Percentiles rank a stretch among this genome's conserved stretches.
phyloP scores from a whole-genome alignment of 202 grass and related monocot genomes.

The Schoenoplectus tabernaemontani region DNA sequence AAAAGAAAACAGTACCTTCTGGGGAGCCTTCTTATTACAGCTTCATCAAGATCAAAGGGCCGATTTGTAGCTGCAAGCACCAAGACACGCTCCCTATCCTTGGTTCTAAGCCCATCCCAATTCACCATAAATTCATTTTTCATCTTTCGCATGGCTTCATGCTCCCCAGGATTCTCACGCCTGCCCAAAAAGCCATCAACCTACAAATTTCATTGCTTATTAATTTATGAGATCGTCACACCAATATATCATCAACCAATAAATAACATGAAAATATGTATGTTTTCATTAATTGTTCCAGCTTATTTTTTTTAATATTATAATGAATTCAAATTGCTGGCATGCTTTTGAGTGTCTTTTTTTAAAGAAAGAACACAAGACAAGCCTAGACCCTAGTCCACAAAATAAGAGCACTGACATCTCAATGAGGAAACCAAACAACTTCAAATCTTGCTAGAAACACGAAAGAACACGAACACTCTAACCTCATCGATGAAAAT shows the following conservation, averaged over 20 bases:
- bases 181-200: constrained; percentile 92
- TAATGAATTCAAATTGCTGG: not conserved
- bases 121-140: constrained; percentile 99
- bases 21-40: constrained; percentile 91
- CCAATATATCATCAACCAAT: not conserved
- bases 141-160: constrained; percentile 99
- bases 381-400: not conserved
- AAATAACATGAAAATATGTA: not conserved
- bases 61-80: constrained; percentile 98
- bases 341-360: too few relatives aligned
- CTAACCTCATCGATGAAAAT: constrained; percentile 99
- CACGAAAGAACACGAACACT: not conserved
- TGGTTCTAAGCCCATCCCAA: constrained; percentile 93
- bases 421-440: not conserved
- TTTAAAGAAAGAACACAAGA: not conserved
- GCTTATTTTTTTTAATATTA: not conserved
- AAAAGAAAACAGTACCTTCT: constrained; percentile 55
- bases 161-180: constrained; percentile 94
- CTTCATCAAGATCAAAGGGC: constrained; percentile 98
- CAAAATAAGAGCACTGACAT: not conserved
- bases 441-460: constrained; percentile 5
- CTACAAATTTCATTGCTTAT: constrained; percentile 33
- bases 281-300: not conserved
- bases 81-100: constrained; percentile 90
- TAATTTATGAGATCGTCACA: not conserved